A percentile compares a stretch with the other conserved stretches of the same genome.
phyloP scores from a whole-genome alignment of 345 rosid species.

The Aquilaria malaccensis region DNA sequence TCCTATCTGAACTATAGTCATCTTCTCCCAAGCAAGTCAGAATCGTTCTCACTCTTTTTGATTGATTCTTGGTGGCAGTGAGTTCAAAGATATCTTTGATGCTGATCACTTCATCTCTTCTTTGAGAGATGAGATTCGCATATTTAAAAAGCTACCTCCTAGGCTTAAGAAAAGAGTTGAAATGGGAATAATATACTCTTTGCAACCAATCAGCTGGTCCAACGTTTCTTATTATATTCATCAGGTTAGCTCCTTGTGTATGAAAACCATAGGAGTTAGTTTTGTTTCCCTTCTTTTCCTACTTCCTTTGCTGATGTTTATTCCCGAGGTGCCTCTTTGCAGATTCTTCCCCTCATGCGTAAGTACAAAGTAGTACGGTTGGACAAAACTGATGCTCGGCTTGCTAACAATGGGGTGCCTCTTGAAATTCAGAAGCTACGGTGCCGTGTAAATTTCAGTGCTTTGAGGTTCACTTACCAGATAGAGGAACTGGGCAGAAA shows the following conservation, averaged over 20 bases:
- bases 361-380: constrained; percentile 83
- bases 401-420: constrained; percentile 81
- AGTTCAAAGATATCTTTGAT: constrained; percentile 90
- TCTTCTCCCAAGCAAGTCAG: constrained; percentile 5
- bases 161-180: constrained; percentile 70
- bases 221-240: constrained; percentile 70
- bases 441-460: constrained; percentile 81
- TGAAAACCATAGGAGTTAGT: background rate
- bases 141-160: constrained; percentile 75
- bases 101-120: constrained; percentile 85
- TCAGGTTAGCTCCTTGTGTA: constrained; percentile 39
- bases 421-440: constrained; percentile 82
- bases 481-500: constrained; percentile 83
- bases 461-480: constrained; percentile 69
- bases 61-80: constrained; percentile 38
- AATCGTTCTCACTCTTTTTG: constrained; percentile 4
- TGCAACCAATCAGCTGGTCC: constrained; percentile 97
- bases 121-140: constrained; percentile 87
- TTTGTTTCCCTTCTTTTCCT: background rate
- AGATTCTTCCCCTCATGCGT: constrained; percentile 88
- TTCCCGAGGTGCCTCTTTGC: constrained; percentile 15
- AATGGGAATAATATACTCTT: constrained; percentile 49
- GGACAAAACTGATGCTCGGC: constrained; percentile 86
- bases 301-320: constrained; percentile 11
- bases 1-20: background rate